These are phyloP conservation scores for Arthrobotrys entomopaga DNA, from an alignment of 2,329 filamentous ascomycete species.

Conservation along the genomic window DNA sequence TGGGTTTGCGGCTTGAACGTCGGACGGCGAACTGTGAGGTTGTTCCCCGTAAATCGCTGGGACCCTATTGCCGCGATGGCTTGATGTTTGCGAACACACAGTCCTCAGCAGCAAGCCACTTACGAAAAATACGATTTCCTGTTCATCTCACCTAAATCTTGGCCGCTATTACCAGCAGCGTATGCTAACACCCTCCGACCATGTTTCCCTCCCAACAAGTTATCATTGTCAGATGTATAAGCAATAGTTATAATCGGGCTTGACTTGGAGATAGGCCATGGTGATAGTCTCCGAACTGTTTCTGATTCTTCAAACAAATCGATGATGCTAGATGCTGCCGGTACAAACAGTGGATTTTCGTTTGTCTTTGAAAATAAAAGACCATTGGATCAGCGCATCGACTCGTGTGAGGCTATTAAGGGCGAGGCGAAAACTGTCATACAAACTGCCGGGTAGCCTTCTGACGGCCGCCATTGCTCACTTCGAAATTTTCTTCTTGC, in stretches of 20 bases:
- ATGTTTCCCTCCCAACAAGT: slow-evolving; percentile 28
- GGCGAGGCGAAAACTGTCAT: neutral
- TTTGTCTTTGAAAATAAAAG: slow-evolving; percentile 7
- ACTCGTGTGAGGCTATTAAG: no score
- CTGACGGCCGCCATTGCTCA: slow-evolving; percentile 23
- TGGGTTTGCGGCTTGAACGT: slow-evolving; percentile 28
- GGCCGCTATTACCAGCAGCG: slow-evolving; percentile 24
- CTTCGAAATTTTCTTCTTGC: neutral
- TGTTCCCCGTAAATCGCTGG: slow-evolving; percentile 11
- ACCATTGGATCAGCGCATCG: no score
- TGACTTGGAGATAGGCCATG: slow-evolving; percentile 38
- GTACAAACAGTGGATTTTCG: slow-evolving; percentile 34
- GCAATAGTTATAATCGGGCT: slow-evolving; percentile 38
- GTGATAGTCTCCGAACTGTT: slow-evolving; percentile 24
- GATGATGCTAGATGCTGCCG: slow-evolving; percentile 33
- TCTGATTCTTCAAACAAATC: slow-evolving; percentile 46
- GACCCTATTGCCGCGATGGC: slow-evolving; percentile 18
- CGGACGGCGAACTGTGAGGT: slow-evolving; percentile 27
- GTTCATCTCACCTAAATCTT: slow-evolving; percentile 29
- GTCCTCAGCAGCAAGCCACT: neutral
- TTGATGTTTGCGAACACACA: neutral
- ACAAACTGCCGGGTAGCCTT: slow-evolving; percentile 34
- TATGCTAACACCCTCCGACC: slow-evolving; percentile 37
- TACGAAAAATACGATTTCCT: neutral
- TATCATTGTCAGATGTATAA: slow-evolving; percentile 21